phyloP scores from a whole-genome alignment of 345 rosid species.

The Microcos paniculata region DNA sequence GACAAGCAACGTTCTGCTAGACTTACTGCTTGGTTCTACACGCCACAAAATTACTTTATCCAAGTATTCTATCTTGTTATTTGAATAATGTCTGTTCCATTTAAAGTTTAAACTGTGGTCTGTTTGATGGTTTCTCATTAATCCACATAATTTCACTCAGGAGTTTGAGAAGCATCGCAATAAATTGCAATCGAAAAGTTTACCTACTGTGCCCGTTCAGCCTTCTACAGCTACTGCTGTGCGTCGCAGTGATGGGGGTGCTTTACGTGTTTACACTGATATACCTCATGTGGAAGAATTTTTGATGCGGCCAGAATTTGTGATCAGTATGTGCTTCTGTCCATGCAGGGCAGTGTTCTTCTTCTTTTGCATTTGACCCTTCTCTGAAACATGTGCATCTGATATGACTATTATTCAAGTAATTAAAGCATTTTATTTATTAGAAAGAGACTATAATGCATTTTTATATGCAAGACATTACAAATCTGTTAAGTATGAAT shows the following conservation, averaged over 20 bases:
- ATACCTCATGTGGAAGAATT: slow-evolving; percentile 85
- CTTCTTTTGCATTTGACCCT: neutral
- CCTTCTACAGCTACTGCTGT: slow-evolving; percentile 41
- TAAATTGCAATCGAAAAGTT: slow-evolving; percentile 40
- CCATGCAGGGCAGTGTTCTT: slow-evolving; percentile 1
- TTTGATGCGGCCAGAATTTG: slow-evolving; percentile 79
- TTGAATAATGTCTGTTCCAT: slow-evolving; percentile 8
- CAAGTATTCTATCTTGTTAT: slow-evolving; percentile 38
- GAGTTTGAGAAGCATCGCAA: slow-evolving; percentile 64
- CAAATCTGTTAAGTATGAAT: neutral
- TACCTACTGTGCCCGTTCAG: slow-evolving; percentile 28
- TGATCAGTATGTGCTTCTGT: slow-evolving; percentile 56
- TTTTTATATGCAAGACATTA: neutral
- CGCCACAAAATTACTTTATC: slow-evolving; percentile 77
- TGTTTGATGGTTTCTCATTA: slow-evolving; percentile 18
- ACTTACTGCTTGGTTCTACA: slow-evolving; percentile 88
- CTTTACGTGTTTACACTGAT: slow-evolving; percentile 76
- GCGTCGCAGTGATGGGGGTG: slow-evolving; percentile 41
- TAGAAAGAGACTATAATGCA: neutral
- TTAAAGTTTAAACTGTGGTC: slow-evolving; percentile 7
- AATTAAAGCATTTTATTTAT: neutral
- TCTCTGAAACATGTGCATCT: slow-evolving; percentile 1
- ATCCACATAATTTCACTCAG: slow-evolving; percentile 33
- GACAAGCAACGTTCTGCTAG: slow-evolving; percentile 91
- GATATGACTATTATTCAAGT: neutral